phyloP scores from a whole-genome alignment of 768 basidiomycete genomes.

The Cyclocybe aegerita region DNA sequence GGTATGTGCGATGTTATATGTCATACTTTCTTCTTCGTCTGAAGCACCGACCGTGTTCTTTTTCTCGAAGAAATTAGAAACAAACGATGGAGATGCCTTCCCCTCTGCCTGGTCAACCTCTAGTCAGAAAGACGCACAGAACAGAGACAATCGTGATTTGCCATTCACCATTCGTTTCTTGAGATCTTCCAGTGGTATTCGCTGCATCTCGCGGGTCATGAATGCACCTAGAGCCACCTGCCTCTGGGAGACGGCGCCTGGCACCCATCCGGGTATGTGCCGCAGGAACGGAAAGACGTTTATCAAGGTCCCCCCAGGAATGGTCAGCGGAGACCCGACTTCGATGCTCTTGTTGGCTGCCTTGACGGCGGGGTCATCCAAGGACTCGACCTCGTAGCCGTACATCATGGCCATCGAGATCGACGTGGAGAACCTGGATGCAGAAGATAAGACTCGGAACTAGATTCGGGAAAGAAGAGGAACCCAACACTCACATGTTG shows the following conservation, averaged over 20 bases:
- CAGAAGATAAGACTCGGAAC: background rate
- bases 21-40: constrained; percentile 6
- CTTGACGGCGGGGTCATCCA: constrained; percentile 7
- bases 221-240: background rate
- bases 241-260: constrained; percentile 6
- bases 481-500: constrained; percentile 5
- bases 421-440: constrained; percentile 6
- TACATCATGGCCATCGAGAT: constrained; percentile 11
- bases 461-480: too few relatives aligned
- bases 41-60: background rate
- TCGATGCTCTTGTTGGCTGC: constrained; percentile 6
- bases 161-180: constrained; percentile 5
- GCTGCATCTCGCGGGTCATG: constrained; percentile 2
- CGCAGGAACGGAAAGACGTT: constrained; percentile 9
- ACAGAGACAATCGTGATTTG: background rate
- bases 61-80: constrained; percentile 11
- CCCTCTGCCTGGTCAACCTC: constrained; percentile 6
- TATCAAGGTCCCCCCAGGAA: constrained; percentile 11
- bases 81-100: constrained; percentile 10
- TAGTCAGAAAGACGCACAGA: background rate
- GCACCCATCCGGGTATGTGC: constrained; percentile 13
- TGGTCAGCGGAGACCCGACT: constrained; percentile 1
- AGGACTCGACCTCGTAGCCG: constrained; percentile 10
- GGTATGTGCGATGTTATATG: constrained; percentile 10
- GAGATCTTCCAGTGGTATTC: constrained; percentile 6